A percentile compares a stretch with the other conserved stretches of the same genome.
Evolutionary conservation across 2,329 filamentous ascomycete species (phyloP).

Genomic region (Sporothrix inflata): DNA sequence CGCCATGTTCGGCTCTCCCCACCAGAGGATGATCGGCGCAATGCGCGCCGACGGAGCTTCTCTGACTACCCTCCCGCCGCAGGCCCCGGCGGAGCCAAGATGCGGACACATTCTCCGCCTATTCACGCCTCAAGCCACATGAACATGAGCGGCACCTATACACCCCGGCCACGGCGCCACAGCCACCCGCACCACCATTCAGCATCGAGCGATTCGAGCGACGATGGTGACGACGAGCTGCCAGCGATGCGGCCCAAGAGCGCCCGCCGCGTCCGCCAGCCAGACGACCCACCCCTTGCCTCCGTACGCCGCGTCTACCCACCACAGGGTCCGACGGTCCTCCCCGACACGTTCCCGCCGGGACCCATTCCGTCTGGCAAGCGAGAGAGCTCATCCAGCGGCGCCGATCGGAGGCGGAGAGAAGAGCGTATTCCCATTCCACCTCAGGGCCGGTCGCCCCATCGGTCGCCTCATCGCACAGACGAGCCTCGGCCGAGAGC

Average conservation of each 20-base stretch:
- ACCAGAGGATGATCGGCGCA: conserved; percentile 42
- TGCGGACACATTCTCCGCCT: conserved; percentile 25
- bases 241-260: conserved; percentile 36
- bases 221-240: conserved; percentile 45
- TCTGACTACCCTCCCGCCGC: conserved; percentile 52
- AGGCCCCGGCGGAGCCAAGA: conserved; percentile 30
- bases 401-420: conserved; percentile 28
- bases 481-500: conserved; percentile 46
- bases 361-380: conserved; percentile 28
- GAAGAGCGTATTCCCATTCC: conserved; percentile 27
- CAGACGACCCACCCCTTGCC: conserved; percentile 39
- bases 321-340: conserved; percentile 32
- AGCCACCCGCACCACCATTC: conserved; percentile 53
- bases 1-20: conserved; percentile 43
- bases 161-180: conserved; percentile 47
- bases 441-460: conserved; percentile 10
- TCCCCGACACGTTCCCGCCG: conserved; percentile 39
- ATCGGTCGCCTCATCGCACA: conserved; percentile 32
- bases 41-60: conserved; percentile 53
- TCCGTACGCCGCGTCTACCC: conserved; percentile 42
- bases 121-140: conserved; percentile 40
- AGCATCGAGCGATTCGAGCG: conserved; percentile 48
- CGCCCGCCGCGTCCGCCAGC: conserved; percentile 33
- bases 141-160: conserved; percentile 40
- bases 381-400: conserved; percentile 32